Evolutionary conservation across 768 basidiomycete species (phyloP).

Genomic region (Termitomyces sp.): DNA sequence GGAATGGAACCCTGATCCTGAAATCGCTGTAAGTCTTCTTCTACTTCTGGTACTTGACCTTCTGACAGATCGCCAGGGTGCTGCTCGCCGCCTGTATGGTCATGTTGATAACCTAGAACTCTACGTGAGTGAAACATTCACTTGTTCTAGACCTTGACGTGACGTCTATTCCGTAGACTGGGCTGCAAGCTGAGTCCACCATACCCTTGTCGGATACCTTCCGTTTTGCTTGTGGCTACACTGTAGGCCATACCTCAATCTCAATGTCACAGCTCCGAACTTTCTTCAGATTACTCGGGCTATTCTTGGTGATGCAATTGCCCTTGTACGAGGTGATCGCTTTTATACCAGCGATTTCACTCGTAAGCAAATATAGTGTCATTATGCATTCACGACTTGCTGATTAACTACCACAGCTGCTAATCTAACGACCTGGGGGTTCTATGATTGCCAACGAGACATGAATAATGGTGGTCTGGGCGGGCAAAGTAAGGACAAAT

Average conservation of each 20-base stretch:
- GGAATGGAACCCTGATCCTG: slow-evolving; percentile 48
- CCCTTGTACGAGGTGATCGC: slow-evolving; percentile 47
- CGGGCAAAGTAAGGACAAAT: slow-evolving; percentile 7
- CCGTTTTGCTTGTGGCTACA: slow-evolving; percentile 24
- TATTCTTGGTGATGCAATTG: slow-evolving; percentile 48
- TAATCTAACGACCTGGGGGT: slow-evolving; percentile 48
- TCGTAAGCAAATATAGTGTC: slow-evolving; percentile 22
- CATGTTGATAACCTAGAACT: slow-evolving; percentile 30
- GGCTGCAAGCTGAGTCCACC: slow-evolving; percentile 26
- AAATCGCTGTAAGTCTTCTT: slow-evolving; percentile 30
- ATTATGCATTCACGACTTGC: background rate
- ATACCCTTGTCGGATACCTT: slow-evolving; percentile 24
- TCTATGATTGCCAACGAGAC: slow-evolving; percentile 39
- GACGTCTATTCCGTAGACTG: slow-evolving; percentile 12
- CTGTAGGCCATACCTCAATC: slow-evolving; percentile 10
- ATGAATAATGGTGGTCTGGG: slow-evolving; percentile 23
- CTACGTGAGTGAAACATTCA: slow-evolving; percentile 16
- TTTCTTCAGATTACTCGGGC: slow-evolving; percentile 34
- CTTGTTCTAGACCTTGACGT: background rate
- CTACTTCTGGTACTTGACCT: background rate
- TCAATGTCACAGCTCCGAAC: background rate
- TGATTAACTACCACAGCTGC: slow-evolving; percentile 20
- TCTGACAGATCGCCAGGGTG: slow-evolving; percentile 1
- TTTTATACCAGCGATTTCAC: slow-evolving; percentile 49
- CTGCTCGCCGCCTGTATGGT: slow-evolving; percentile 25